Evolutionary conservation across 164 flowering plant genomes (phyloP).

Genomic region (Buxus sempervirens): DNA sequence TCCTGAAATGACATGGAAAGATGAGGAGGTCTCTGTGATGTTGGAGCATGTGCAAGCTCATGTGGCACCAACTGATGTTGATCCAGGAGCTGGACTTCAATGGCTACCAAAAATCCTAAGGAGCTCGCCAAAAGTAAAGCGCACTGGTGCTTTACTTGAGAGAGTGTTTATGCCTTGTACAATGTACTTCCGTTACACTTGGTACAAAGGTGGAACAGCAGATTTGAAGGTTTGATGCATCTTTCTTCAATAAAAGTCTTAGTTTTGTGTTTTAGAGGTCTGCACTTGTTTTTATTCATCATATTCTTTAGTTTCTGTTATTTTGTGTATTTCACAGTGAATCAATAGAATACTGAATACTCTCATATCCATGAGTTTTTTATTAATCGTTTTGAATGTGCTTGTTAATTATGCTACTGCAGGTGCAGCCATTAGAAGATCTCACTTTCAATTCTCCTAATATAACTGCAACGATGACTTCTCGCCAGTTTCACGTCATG

Average conservation of each 20-base stretch:
- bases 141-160: constrained; percentile 98
- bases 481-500: constrained; percentile 94
- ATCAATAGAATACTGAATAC: constrained; percentile 29
- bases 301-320: not conserved
- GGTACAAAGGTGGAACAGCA: constrained; percentile 97
- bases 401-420: constrained; percentile 24
- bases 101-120: constrained; percentile 96
- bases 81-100: constrained; percentile 98
- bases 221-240: constrained; percentile 72
- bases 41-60: constrained; percentile 99
- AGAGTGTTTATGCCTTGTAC: constrained; percentile 98
- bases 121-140: constrained; percentile 92
- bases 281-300: not conserved
- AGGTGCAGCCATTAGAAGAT: constrained; percentile 89
- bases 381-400: not conserved
- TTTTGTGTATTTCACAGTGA: not conserved
- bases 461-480: constrained; percentile 84
- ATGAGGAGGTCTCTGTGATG: constrained; percentile 92
- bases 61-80: constrained; percentile 99
- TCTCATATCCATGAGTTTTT: not conserved
- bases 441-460: constrained; percentile 73
- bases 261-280: constrained; percentile 15
- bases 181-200: constrained; percentile 95
- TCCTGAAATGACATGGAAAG: constrained; percentile 97
- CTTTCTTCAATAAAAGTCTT: constrained; percentile 3